Percentiles rank a stretch among this genome's conserved stretches.
Conservation (phyloP, 2,329 filamentous ascomycete genomes). For the Ophiostoma sp. region DNA sequence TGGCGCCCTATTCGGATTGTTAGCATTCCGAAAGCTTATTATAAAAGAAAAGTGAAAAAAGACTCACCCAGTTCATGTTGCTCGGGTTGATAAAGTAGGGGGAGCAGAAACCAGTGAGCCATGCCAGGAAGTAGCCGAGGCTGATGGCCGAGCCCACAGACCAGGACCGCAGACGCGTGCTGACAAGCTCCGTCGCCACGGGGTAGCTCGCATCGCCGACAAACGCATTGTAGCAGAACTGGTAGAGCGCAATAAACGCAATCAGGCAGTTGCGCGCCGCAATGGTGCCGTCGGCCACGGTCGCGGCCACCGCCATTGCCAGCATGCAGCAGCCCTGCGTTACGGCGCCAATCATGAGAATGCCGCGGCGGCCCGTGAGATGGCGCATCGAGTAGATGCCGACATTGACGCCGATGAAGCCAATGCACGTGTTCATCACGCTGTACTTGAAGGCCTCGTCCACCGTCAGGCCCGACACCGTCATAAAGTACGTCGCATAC, state of each 20-base stretch:
- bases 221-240: constrained; percentile 38
- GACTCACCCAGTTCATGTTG: constrained; percentile 37
- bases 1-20: constrained; percentile 34
- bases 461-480: constrained; percentile 38
- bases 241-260: constrained; percentile 35
- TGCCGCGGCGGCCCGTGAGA: constrained; percentile 42
- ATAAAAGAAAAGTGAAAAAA: neutral
- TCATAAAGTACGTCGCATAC: constrained; percentile 47
- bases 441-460: constrained; percentile 45
- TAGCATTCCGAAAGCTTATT: neutral
- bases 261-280: constrained; percentile 35
- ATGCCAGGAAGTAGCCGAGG: constrained; percentile 38
- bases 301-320: constrained; percentile 39
- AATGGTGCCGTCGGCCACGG: constrained; percentile 30
- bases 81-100: constrained; percentile 45
- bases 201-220: constrained; percentile 40
- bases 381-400: constrained; percentile 47
- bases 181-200: constrained; percentile 41
- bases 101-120: constrained; percentile 42
- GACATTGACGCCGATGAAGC: constrained; percentile 45
- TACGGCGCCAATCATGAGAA: constrained; percentile 44
- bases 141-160: constrained; percentile 47
- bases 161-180: constrained; percentile 42
- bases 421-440: constrained; percentile 47
- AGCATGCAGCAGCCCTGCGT: constrained; percentile 43